These are phyloP conservation scores for Candolleomyces eurysporus DNA, from an alignment of 768 basidiomycete species.

Conservation along the genomic window DNA sequence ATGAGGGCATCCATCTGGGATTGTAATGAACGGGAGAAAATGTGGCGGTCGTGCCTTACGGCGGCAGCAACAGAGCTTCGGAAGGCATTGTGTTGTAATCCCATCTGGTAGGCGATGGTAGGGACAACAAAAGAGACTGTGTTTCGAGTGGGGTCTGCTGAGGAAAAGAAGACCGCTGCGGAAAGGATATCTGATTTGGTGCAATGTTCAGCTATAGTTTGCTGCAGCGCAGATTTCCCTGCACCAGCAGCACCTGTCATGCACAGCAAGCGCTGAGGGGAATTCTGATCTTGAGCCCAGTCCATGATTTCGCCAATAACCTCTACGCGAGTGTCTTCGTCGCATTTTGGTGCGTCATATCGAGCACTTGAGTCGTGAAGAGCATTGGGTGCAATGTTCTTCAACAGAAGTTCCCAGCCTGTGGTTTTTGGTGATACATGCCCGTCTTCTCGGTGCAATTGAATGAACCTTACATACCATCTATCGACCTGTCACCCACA, in stretches of 20 bases:
- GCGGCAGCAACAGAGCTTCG: neutral
- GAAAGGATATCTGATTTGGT: neutral
- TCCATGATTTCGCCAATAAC: neutral
- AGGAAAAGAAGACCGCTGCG: conserved; percentile 3
- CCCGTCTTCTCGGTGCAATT: no score
- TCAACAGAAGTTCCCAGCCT: no score
- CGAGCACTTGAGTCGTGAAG: neutral
- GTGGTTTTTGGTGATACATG: no score
- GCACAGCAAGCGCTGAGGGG: neutral
- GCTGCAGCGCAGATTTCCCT: conserved; percentile 6
- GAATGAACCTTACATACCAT: no score
- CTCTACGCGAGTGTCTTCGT: neutral
- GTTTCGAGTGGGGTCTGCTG: neutral
- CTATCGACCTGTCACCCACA: no score
- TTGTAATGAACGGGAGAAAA: neutral
- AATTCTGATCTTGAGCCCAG: neutral
- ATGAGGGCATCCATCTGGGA: neutral
- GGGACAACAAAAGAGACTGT: neutral
- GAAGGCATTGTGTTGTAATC: neutral
- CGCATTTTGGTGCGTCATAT: conserved; percentile 4
- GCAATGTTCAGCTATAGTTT: conserved; percentile 4
- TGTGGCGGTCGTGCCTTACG: neutral
- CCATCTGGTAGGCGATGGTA: conserved; percentile 4
- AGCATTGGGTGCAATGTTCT: no score
- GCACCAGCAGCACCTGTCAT: conserved; percentile 3